phyloP scores from a whole-genome alignment of 352 stramenopile species.

The Phytophthora lateralis region DNA sequence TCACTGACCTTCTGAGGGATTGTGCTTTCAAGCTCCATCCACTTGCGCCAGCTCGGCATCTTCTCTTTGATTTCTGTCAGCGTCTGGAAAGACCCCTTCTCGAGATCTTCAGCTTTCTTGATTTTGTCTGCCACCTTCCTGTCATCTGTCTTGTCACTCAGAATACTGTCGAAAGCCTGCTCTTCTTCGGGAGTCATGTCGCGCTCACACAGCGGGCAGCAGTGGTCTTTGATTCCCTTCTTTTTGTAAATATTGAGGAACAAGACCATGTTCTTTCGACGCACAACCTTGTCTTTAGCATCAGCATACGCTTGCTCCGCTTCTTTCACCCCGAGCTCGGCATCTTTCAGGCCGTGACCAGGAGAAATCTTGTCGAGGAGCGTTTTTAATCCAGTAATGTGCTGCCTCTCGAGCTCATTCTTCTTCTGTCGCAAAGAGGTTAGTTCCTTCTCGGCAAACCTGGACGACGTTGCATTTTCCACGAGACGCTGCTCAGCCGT shows the following conservation, averaged over 20 bases:
- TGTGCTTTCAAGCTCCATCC: constrained; percentile 51
- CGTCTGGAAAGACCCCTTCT: constrained; percentile 50
- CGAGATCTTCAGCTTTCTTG: constrained; percentile 56
- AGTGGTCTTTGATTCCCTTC: constrained; percentile 82
- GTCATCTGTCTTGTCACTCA: constrained; percentile 82
- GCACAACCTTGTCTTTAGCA: constrained; percentile 82
- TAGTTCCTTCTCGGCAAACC: constrained; percentile 54
- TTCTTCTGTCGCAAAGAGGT: constrained; percentile 47
- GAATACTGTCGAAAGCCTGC: constrained; percentile 57
- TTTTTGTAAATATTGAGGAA: constrained; percentile 88
- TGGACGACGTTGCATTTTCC: constrained; percentile 57
- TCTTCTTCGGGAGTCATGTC: constrained; percentile 65
- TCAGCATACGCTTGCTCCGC: constrained; percentile 73
- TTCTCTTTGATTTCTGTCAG: constrained; percentile 63
- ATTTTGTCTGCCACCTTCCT: constrained; percentile 82
- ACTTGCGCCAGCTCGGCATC: constrained; percentile 77
- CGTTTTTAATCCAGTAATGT: constrained; percentile 55
- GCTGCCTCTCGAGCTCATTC: constrained; percentile 53
- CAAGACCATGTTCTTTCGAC: constrained; percentile 81
- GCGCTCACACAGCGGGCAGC: constrained; percentile 76
- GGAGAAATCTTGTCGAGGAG: constrained; percentile 57
- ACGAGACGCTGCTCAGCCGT: constrained; percentile 49
- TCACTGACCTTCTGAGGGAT: constrained; percentile 54
- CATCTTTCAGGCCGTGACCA: constrained; percentile 47
- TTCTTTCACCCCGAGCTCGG: constrained; percentile 53